Evolutionary conservation across 352 stramenopile species (phyloP), one percentile per base, ranked within the genome.

Genomic region (Peronospora farinosa): DNA sequence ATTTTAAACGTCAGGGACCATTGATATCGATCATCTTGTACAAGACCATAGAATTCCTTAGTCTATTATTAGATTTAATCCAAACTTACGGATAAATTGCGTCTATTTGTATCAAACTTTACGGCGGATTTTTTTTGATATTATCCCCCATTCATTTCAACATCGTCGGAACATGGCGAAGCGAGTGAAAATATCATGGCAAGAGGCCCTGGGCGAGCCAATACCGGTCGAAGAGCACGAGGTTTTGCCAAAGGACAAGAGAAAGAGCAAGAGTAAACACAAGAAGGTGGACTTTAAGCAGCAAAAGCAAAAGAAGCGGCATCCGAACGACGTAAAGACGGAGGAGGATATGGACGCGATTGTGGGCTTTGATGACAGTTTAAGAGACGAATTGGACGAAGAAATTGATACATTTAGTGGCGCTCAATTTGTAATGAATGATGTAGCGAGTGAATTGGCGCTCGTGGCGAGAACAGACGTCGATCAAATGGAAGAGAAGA

Each of bases 381-480:
- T 52, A 1, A 52, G 49, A 15, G 55, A 51, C 28, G 55, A 67
- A 8, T 28, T 62, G 19, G 59, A 67, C 3, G 47, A 44, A 0
- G 47, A 67, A 0, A 39, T 65, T 0, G 63, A 69, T 25, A 53
- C 52, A 8, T 66, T 65, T 12, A 57, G 56, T 13, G 60, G 52
- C 5, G 48, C 59, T 12, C 57, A 60, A 10, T 81, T 77, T 50
- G 62, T 78, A 5, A 35, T 81, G 36, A 40, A 78, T 8, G 62
- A 78, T 40, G 19, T 75, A 4, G 61, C 71, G 45, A 64, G 42
- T n/a, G 67, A 76, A 15, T 30, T 75, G 41, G 63, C 50, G 16
- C 45, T 76, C 2, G 54, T 64, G 21, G 67, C 61, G 9, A 46
- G 28, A 15, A 16, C 48, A 37, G 32, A 32, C 38, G 25, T 13